These are phyloP conservation scores for Ammopiptanthus mongolicus DNA, from an alignment of 306 rosid genomes.

Conservation along the genomic window DNA sequence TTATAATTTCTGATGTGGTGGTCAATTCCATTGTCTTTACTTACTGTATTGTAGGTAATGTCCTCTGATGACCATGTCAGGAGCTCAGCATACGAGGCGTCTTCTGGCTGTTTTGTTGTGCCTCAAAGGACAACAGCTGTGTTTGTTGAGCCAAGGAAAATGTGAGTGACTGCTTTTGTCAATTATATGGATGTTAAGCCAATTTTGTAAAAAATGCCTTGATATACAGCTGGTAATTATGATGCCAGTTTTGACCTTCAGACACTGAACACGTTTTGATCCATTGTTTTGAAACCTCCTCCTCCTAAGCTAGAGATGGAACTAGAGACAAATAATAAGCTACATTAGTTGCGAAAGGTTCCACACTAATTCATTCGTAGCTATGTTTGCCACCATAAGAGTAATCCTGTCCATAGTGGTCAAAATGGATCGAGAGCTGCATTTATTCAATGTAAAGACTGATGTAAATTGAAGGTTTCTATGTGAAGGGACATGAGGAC, in stretches of 20 bases:
- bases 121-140: slow-evolving; percentile 72
- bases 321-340: not conserved
- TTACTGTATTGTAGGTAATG: slow-evolving; percentile 33
- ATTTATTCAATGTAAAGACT: not conserved
- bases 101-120: slow-evolving; percentile 61
- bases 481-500: not conserved
- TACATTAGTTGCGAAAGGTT: not conserved
- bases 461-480: not conserved
- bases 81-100: slow-evolving; percentile 54
- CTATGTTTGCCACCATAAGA: not conserved
- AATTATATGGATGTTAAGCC: not conserved
- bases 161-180: slow-evolving; percentile 7
- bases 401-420: not conserved
- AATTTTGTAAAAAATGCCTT: not conserved
- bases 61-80: slow-evolving; percentile 65
- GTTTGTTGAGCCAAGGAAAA: slow-evolving; percentile 63
- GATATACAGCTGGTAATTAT: not conserved
- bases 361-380: not conserved
- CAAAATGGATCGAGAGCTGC: not conserved
- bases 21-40: not conserved
- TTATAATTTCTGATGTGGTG: not conserved
- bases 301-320: not conserved
- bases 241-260: slow-evolving; percentile 14
- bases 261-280: not conserved
- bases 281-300: not conserved